These are phyloP conservation scores for Cladosporium halotolerans DNA, from an alignment of 2,329 filamentous ascomycete genomes.

Conservation along the genomic window DNA sequence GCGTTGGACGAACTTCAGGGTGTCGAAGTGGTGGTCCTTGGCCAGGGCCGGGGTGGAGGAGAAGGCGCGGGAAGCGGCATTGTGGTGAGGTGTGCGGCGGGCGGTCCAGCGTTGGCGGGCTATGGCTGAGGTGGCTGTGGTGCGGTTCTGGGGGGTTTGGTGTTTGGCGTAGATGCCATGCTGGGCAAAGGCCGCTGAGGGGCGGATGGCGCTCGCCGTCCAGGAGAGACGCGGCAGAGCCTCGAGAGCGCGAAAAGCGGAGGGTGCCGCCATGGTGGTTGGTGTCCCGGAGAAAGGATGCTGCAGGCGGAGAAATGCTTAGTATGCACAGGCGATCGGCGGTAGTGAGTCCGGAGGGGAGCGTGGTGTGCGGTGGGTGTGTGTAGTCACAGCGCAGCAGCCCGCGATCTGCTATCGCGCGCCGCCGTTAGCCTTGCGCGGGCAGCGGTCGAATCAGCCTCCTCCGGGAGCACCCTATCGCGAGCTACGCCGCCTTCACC, in stretches of 20 bases:
- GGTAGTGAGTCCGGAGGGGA: background rate
- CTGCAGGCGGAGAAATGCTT: background rate
- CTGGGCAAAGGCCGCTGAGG: constrained; percentile 15
- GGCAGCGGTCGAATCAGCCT: no score
- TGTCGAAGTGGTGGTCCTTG: constrained; percentile 95
- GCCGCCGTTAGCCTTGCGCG: no score
- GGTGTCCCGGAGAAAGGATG: background rate
- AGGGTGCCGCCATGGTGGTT: constrained; percentile 12
- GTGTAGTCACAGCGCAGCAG: no score
- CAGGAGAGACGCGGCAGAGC: constrained; percentile 31
- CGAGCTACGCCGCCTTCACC: no score
- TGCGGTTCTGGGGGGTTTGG: background rate
- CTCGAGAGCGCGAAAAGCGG: constrained; percentile 33
- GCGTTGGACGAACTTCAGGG: constrained; percentile 90
- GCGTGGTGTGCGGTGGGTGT: no score
- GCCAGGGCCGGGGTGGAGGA: constrained; percentile 56
- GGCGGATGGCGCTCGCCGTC: constrained; percentile 26
- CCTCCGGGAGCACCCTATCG: no score
- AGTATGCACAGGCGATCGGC: background rate
- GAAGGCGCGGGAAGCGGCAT: constrained; percentile 43
- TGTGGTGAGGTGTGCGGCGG: constrained; percentile 9
- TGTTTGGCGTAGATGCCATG: constrained; percentile 12
- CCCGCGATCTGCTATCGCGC: no score
- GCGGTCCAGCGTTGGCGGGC: constrained; percentile 12
- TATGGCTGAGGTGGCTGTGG: constrained; percentile 7